Base-by-base conservation (phyloP, 1,284 basidiomycete species). In the Tetrapyrgos nigripes region DNA sequence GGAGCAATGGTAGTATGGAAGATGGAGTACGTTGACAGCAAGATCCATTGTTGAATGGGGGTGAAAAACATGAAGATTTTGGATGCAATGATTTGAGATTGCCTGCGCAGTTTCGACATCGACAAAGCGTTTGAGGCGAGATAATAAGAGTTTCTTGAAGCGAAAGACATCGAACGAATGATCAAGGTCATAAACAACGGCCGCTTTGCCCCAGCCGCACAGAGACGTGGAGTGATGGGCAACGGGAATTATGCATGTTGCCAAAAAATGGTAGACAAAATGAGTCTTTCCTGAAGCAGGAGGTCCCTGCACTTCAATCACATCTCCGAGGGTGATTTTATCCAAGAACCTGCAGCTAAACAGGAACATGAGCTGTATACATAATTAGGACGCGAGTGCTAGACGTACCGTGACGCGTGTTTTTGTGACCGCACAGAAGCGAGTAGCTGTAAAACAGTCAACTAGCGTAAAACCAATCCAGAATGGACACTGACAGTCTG, bases 291-390 rank as follows among this genome's bases (percentile, higher is more conserved):
- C 92, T 17, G 86, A 85, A 21, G 80, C 80, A 2, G 91, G 76
- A 4, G 87, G 81, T 1, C 91, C 92, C 71, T 92, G 88, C 37
- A 94, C 79, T 71, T 92, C 88, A 65, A 93, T 72, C 44, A 91
- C 79, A 71, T 92, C 84, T 28, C 87, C 86, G 23, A 75, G 74
- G 40, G 73, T 71, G 31, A 84, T 71, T 37, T 76, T 71, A 26
- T 74, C n/a, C n/a, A n/a, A n/a, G n/a, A n/a, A n/a, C n/a, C n/a
- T n/a, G n/a, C n/a, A n/a, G n/a, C n/a, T n/a, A n/a, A n/a, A n/a
- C n/a, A n/a, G n/a, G n/a, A n/a, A n/a, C n/a, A n/a, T n/a, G n/a
- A n/a, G n/a, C n/a, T n/a, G n/a, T n/a, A n/a, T 40, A 40, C 13
- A n/a, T 40, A 40, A 40, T 40, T 40, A 17, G 9, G 17, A 40